Conservation (phyloP, 2,329 filamentous ascomycete species). For the Stachybotrys echinatus region DNA sequence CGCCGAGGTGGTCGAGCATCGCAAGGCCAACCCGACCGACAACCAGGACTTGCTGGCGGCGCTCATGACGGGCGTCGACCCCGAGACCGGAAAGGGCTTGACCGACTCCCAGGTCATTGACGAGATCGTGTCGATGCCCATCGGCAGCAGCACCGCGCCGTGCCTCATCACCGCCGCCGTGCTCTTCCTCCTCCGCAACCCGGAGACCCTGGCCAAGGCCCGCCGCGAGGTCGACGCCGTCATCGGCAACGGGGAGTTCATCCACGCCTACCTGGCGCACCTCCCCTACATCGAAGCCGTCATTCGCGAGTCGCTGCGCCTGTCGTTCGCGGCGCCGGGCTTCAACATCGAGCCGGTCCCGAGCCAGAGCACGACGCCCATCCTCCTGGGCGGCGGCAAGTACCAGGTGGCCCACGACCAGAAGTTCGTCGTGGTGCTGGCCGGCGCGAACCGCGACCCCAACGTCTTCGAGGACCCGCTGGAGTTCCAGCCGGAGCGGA, state of each 20-base stretch:
- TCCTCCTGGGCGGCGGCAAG: slow-evolving; percentile 41
- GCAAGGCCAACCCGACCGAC: slow-evolving; percentile 46
- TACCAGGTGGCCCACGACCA: slow-evolving; percentile 45
- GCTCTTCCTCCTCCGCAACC: slow-evolving; percentile 47
- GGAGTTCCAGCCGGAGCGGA: slow-evolving; percentile 41
- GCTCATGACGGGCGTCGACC: slow-evolving; percentile 54
- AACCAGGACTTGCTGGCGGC: slow-evolving; percentile 57
- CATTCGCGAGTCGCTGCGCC: slow-evolving; percentile 48
- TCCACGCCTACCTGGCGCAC: slow-evolving; percentile 41
- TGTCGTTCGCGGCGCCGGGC: slow-evolving; percentile 47
- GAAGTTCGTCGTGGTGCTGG: slow-evolving; percentile 42
- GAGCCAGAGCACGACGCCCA: slow-evolving; percentile 32
- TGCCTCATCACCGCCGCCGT: slow-evolving; percentile 39
- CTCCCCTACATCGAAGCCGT: slow-evolving; percentile 50
- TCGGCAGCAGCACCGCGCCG: slow-evolving; percentile 47
- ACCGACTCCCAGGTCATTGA: slow-evolving; percentile 57
- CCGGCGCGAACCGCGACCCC: slow-evolving; percentile 45
- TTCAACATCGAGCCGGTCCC: slow-evolving; percentile 48
- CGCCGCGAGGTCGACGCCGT: slow-evolving; percentile 50
- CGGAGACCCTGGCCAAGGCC: slow-evolving; percentile 38
- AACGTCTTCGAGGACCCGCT: slow-evolving; percentile 41
- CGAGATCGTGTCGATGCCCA: slow-evolving; percentile 65
- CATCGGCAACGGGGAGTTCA: slow-evolving; percentile 38
- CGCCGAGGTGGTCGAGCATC: slow-evolving; percentile 50
- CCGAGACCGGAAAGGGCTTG: slow-evolving; percentile 53